Base-by-base conservation (phyloP, 2,329 filamentous ascomycete genomes). In the Pseudogymnoascus verrucosus region DNA sequence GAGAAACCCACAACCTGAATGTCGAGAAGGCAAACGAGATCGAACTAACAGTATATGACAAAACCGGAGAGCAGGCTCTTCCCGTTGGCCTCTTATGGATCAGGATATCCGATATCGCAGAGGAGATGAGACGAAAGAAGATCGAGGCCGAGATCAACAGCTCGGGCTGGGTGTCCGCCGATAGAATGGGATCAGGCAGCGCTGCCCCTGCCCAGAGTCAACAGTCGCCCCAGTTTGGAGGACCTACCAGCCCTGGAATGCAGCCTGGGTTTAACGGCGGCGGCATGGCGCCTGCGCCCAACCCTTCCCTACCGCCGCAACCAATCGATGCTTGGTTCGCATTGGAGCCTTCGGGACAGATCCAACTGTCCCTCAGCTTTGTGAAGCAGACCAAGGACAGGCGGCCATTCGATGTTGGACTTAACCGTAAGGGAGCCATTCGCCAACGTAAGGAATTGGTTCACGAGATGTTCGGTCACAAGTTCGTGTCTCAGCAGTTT, bases 21-120 rank as follows among this genome's bases (percentile, higher is more conserved):
- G 95, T 99, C 64, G 93, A 98, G 77, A 98, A 98, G 79, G 95
- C 95, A 62, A 99, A 99, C 76, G 95, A 99, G 77, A 91, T 99
- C 66, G 95, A 99, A 74, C 85, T 99, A 62, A 98, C 92, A 0
- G 93, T 99, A 10, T 99, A 99, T 76, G 95, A 99, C 75, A 97
- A 96, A 78, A 88, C 92, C 1, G 87, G 88, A 67, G 93, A 97
- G 70, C 90, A 96, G 70, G 88, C 93, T 12, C 87, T 96, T 61
- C 95, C 95, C 42, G 96, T 99, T 71, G 95, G 89, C 64, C 87
- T 99, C 82, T 83, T 98, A 12, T 99, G 95, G 95, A 88, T 99
- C 64, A 85, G 95, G 65, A 93, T 99, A 72, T 96, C 95, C 14
- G 95, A 99, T 75, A 96, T 99, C 68, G 91, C 92, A 1, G 95